Percentiles rank a stretch among this genome's conserved stretches.
Evolutionary conservation across 768 basidiomycete species (phyloP).

Genomic region (Panellus pusillus): DNA sequence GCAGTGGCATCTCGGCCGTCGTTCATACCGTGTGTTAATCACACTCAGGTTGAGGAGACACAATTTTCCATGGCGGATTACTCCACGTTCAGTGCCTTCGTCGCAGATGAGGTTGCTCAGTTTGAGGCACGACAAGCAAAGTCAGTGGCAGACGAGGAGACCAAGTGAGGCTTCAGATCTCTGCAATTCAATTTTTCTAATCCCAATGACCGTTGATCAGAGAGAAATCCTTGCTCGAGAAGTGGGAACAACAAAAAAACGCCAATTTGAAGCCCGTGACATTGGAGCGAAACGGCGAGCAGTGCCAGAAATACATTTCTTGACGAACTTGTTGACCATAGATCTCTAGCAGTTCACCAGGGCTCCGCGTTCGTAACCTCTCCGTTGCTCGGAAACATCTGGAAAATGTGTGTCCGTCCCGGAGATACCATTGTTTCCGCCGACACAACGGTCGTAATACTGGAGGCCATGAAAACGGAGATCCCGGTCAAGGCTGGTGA

Average conservation of each 20-base stretch:
- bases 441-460: slow-evolving; percentile 46
- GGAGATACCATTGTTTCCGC: slow-evolving; percentile 43
- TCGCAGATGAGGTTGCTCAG: slow-evolving; percentile 39
- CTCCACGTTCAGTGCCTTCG: slow-evolving; percentile 37
- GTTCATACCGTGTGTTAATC: slow-evolving; percentile 1
- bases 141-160: slow-evolving; percentile 39
- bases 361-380: slow-evolving; percentile 26
- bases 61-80: slow-evolving; percentile 59
- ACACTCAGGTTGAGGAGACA: slow-evolving; percentile 44
- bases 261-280: background rate
- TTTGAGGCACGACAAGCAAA: slow-evolving; percentile 43
- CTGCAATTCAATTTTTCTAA: background rate
- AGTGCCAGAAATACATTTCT: background rate
- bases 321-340: background rate
- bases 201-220: slow-evolving; percentile 24
- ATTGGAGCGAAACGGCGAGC: background rate
- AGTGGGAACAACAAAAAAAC: slow-evolving; percentile 41
- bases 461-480: slow-evolving; percentile 71
- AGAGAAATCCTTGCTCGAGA: slow-evolving; percentile 40
- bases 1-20: background rate
- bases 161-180: slow-evolving; percentile 31
- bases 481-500: slow-evolving; percentile 49
- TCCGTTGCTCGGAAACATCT: slow-evolving; percentile 46
- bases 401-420: slow-evolving; percentile 49
- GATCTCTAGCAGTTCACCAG: background rate